These are phyloP conservation scores for Trichoderma citrinoviride DNA, from an alignment of 2,329 filamentous ascomycete species.

Conservation along the genomic window DNA sequence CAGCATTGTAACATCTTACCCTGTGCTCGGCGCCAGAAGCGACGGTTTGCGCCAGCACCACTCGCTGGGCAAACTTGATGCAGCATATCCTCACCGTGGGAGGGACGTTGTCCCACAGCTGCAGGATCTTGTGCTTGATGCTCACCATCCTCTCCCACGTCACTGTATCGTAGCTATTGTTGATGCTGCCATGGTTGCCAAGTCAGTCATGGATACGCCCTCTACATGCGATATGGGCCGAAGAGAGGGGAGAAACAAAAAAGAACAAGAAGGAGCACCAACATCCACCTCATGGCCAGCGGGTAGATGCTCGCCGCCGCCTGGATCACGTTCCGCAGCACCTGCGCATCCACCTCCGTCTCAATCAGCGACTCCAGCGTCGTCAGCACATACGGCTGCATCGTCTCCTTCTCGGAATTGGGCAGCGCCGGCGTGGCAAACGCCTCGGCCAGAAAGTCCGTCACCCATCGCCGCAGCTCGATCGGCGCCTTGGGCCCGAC, in stretches of 20 bases:
- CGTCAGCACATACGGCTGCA: conserved; percentile 74
- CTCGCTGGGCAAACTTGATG: conserved; percentile 94
- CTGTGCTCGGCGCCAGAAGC: conserved; percentile 77
- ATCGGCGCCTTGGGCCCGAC: conserved; percentile 71
- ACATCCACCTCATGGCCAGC: conserved; percentile 90
- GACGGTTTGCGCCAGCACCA: conserved; percentile 89
- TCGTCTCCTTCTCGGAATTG: conserved; percentile 73
- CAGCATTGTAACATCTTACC: conserved; percentile 51
- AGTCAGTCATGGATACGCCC: neutral
- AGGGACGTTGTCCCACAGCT: conserved; percentile 78
- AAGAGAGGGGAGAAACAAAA: no score
- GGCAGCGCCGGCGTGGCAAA: conserved; percentile 88
- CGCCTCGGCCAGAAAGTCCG: conserved; percentile 92
- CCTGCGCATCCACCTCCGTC: conserved; percentile 71
- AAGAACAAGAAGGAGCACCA: conserved; percentile 51
- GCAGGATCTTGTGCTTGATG: conserved; percentile 86
- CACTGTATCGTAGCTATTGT: conserved; percentile 75
- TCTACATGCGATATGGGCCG: neutral
- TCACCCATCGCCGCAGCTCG: conserved; percentile 90
- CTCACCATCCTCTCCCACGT: conserved; percentile 85
- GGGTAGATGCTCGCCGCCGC: conserved; percentile 91
- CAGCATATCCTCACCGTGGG: conserved; percentile 85
- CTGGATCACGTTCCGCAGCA: conserved; percentile 84
- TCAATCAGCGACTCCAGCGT: conserved; percentile 70
- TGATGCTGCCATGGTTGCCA: conserved; percentile 60